phyloP scores from a whole-genome alignment of 495 filamentous ascomycete species.

The Tuber magnatum region DNA sequence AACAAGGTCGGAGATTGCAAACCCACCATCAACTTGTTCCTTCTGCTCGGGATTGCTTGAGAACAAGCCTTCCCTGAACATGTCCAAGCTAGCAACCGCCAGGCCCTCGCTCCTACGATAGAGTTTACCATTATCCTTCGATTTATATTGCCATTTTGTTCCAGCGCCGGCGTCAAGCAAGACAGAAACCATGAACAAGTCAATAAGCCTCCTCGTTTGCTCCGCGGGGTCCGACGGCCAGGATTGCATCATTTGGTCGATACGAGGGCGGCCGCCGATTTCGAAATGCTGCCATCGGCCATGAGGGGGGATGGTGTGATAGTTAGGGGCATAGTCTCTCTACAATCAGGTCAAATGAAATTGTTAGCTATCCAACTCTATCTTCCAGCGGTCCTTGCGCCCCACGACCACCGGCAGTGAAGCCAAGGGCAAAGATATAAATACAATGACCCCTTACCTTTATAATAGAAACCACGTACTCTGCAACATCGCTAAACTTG shows the following conservation, averaged over 20 bases:
- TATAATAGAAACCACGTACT: slow-evolving; percentile 92
- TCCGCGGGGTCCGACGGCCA: slow-evolving; percentile 66
- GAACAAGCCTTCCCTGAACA: slow-evolving; percentile 95
- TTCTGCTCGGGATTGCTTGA: slow-evolving; percentile 73
- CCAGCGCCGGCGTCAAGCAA: slow-evolving; percentile 83
- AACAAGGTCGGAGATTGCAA: background rate
- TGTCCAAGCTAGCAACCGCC: slow-evolving; percentile 88
- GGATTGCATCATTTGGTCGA: slow-evolving; percentile 61
- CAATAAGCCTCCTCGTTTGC: slow-evolving; percentile 66
- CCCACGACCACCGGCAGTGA: background rate
- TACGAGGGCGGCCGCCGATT: slow-evolving; percentile 67
- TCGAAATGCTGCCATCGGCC: slow-evolving; percentile 89
- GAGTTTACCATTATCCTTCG: slow-evolving; percentile 75
- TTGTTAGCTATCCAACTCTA: background rate
- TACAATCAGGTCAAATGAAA: slow-evolving; percentile 41
- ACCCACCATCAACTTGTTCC: slow-evolving; percentile 71
- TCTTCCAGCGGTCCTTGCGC: background rate
- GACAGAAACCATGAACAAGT: slow-evolving; percentile 85
- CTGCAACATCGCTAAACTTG: slow-evolving; percentile 80
- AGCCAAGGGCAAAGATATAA: background rate
- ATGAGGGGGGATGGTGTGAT: slow-evolving; percentile 73
- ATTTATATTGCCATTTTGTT: slow-evolving; percentile 78
- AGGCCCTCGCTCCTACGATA: slow-evolving; percentile 87
- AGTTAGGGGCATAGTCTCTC: slow-evolving; percentile 85
- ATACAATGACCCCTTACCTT: slow-evolving; percentile 55